phyloP scores from a whole-genome alignment of 768 basidiomycete species.

The Austroboletus eburneus region DNA sequence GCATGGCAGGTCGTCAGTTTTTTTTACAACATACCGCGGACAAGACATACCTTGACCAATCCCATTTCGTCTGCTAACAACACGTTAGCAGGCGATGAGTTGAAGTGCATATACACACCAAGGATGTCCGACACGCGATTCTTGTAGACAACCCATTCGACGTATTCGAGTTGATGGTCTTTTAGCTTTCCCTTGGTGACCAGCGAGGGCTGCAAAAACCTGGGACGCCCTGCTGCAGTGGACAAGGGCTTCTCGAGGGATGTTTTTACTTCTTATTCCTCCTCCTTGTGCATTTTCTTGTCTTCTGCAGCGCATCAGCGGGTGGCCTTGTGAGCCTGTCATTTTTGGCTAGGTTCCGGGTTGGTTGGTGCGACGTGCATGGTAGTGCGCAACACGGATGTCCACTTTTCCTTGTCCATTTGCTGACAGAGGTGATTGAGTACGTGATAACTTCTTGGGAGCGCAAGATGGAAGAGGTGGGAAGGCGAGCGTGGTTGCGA shows the following conservation, averaged over 20 bases:
- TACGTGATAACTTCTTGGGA: slow-evolving; percentile 79
- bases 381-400: slow-evolving; percentile 25
- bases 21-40: not conserved
- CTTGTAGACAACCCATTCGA: slow-evolving; percentile 93
- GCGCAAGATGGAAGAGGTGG: no score
- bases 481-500: no score
- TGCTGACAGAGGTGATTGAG: slow-evolving; percentile 63
- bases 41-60: slow-evolving; percentile 62
- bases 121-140: slow-evolving; percentile 82
- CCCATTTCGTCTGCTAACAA: slow-evolving; percentile 96
- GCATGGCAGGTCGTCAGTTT: not conserved
- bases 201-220: no score
- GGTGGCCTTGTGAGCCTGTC: no score
- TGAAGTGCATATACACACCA: slow-evolving; percentile 39
- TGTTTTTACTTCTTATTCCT: slow-evolving; percentile 1
- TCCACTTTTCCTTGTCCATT: slow-evolving; percentile 41
- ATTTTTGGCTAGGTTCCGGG: no score
- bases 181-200: slow-evolving; percentile 85
- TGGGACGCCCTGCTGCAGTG: no score
- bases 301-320: no score
- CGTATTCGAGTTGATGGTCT: slow-evolving; percentile 88
- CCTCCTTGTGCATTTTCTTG: no score
- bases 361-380: slow-evolving; percentile 19
- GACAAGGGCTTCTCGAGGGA: slow-evolving; percentile 19
- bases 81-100: no score